A percentile compares a stretch with the other conserved stretches of the same genome.
Conservation (phyloP, 2,329 filamentous ascomycete genomes). For the Apiospora phragmitis region DNA sequence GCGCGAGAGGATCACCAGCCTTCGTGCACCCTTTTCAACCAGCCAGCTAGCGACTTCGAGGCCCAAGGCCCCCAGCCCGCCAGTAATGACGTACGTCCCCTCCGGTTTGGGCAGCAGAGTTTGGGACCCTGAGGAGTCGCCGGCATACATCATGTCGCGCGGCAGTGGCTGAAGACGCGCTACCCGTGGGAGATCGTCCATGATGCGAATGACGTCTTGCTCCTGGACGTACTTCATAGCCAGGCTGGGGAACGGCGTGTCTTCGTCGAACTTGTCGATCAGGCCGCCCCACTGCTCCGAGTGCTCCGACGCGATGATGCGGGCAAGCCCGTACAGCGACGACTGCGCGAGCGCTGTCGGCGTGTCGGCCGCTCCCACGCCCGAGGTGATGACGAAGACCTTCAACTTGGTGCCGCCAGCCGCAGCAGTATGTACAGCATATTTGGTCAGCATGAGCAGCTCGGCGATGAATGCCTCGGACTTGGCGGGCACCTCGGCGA, state of each 20-base stretch:
- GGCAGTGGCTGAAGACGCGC: conserved; percentile 18
- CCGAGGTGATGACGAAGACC: conserved; percentile 10
- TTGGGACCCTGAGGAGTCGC: neutral
- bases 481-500: conserved; percentile 12
- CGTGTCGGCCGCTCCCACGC: neutral
- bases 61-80: conserved; percentile 39
- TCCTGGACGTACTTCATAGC: conserved; percentile 38
- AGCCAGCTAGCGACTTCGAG: conserved; percentile 38
- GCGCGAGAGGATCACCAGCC: conserved; percentile 41
- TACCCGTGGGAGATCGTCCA: conserved; percentile 37
- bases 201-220: conserved; percentile 37
- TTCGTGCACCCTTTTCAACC: conserved; percentile 39
- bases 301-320: conserved; percentile 40
- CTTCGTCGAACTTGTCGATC: conserved; percentile 29
- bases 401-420: conserved; percentile 9
- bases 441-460: conserved; percentile 16
- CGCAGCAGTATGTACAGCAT: neutral
- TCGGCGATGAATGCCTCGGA: conserved; percentile 17
- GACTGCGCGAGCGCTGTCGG: conserved; percentile 35
- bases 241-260: conserved; percentile 31
- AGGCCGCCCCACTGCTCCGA: conserved; percentile 37
- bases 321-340: conserved; percentile 35
- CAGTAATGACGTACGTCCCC: conserved; percentile 45
- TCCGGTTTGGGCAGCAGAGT: conserved; percentile 26
- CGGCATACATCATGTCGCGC: neutral